Base-by-base conservation (phyloP, 768 basidiomycete genomes). In the Boletus patriciae region DNA sequence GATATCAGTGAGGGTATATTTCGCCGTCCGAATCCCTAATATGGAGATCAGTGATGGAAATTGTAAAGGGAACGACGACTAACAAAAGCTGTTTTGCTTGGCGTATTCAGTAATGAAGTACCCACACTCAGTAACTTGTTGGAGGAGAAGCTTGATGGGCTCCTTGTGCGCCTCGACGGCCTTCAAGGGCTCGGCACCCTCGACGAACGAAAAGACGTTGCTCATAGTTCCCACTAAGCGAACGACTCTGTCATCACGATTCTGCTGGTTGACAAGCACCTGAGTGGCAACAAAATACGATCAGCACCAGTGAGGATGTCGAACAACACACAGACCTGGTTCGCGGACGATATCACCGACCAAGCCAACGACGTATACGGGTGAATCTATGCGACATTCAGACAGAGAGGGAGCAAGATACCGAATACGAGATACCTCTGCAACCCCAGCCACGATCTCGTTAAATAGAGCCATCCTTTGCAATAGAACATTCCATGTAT, bases 291-390 rank as follows among this genome's bases (percentile, higher is more conserved):
- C 11, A 25, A 18, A 21, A 25, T 23, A 4, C 2, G 8, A 21
- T 41, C 3, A 50, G 23, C 16, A 12, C 10, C 3, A 13, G 27
- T 3, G 2, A 29, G 31, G 37, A 16, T 23, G 2, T 10, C 15
- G 13, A 46, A 4, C 2, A 36, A n/a, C n/a, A 51, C 9, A 56
- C 52, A 11, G 25, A 61, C 60, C 50, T 57, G 38, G 21, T 41
- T 56, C 4, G 54, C 45, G 43, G 60, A 50, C 6, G 60, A 62
- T 34, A 62, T 48, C 2, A 62, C 60, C 29, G 60, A 62, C 49
- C 50, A 62, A 15, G 59, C 54, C 18, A 62, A 23, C 6, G 54
- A 56, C 1, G 50, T 27, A n/a, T 52, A 62, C 4, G 60, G 60
- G 23, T 62, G 54, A 52, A 62, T 41, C 60, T 62, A n/a, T 34